Percentiles rank a stretch among this genome's conserved stretches.
phyloP scores from a whole-genome alignment of 225 moss, liverwort and hornwort species.

The Ulota crispa region DNA sequence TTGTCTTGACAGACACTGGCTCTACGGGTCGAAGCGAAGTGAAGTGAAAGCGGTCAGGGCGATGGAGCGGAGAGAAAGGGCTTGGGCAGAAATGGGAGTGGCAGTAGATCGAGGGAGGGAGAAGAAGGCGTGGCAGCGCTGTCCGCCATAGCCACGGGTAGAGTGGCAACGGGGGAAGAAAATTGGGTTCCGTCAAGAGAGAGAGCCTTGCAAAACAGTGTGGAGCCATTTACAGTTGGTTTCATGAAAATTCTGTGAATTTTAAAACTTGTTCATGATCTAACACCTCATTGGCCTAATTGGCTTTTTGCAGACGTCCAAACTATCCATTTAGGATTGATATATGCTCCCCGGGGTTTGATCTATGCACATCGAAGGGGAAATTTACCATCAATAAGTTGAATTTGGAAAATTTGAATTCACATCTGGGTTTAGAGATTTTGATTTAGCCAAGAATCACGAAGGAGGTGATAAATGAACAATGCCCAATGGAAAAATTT shows the following conservation, averaged over 20 bases:
- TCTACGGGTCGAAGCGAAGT: not conserved
- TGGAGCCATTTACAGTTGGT: not conserved
- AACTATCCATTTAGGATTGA: no score
- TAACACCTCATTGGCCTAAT: no score
- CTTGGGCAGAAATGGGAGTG: not conserved
- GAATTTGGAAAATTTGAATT: no score
- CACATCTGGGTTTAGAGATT: no score
- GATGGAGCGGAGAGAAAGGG: not conserved
- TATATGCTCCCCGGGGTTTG: no score
- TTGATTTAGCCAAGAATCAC: no score
- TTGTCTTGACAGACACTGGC: not conserved
- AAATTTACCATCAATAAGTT: no score
- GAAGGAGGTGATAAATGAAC: no score
- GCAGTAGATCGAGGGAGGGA: not conserved
- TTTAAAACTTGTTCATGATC: not conserved
- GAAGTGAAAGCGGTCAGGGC: not conserved
- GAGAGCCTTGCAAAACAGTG: not conserved
- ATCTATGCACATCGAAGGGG: no score
- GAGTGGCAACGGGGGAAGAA: slow-evolving; percentile 11
- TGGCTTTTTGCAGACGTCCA: no score
- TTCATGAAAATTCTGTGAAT: not conserved
- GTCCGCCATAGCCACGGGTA: slow-evolving; percentile 39
- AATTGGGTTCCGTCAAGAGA: not conserved
- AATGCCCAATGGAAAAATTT: no score
- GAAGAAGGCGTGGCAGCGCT: slow-evolving; percentile 1